These are phyloP conservation scores for Fusarium sp. DNA, from an alignment of 2,329 filamentous ascomycete species.

Conservation along the genomic window DNA sequence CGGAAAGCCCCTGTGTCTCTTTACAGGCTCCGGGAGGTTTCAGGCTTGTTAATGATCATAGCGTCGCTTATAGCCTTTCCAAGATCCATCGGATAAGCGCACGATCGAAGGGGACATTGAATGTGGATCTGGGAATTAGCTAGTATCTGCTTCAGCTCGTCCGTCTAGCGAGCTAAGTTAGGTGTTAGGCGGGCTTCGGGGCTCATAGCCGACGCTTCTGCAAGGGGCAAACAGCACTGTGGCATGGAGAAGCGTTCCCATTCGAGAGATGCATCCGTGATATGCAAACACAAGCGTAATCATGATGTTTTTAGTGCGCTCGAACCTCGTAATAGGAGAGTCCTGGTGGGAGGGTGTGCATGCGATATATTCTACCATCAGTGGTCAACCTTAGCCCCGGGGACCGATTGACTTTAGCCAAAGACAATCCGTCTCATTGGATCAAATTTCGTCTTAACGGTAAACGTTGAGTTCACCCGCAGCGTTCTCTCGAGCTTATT, in stretches of 20 bases:
- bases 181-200: neutral
- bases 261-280: neutral
- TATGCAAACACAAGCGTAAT: constrained; percentile 8
- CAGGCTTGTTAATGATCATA: constrained; percentile 15
- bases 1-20: neutral
- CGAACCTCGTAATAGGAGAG: constrained; percentile 1
- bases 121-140: constrained; percentile 10
- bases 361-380: neutral
- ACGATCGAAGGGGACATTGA: constrained; percentile 23
- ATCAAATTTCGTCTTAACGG: neutral
- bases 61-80: constrained; percentile 7
- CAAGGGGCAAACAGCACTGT: constrained; percentile 19
- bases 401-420: constrained; percentile 2
- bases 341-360: neutral
- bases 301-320: constrained; percentile 9
- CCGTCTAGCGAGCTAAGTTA: neutral
- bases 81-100: constrained; percentile 5
- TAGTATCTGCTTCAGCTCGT: neutral
- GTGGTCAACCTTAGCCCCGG: constrained; percentile 1
- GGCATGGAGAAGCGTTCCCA: neutral
- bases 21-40: neutral
- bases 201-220: constrained; percentile 29
- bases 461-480: neutral
- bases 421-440: neutral
- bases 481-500: neutral